Evolutionary conservation across 805 yeast species (phyloP).

Genomic region (Yarrowia sp.): DNA sequence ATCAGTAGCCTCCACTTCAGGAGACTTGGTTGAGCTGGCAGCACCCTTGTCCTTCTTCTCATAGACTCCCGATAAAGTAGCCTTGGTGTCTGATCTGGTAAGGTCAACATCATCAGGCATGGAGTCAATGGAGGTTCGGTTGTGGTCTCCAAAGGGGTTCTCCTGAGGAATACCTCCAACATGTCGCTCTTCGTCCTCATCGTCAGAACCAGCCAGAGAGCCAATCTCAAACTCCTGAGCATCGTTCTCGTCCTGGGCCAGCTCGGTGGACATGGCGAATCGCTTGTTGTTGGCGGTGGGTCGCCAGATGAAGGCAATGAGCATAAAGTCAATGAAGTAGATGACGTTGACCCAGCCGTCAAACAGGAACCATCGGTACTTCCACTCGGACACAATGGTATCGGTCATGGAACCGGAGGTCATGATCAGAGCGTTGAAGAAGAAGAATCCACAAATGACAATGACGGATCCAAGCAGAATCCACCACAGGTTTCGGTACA

Average conservation of each 20-base stretch:
- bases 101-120: constrained; percentile 16
- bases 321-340: constrained; percentile 77
- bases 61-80: constrained; percentile 9
- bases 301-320: constrained; percentile 91
- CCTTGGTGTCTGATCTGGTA: constrained; percentile 20
- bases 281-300: constrained; percentile 94
- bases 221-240: constrained; percentile 67
- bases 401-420: constrained; percentile 73
- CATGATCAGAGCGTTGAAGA: constrained; percentile 64
- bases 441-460: constrained; percentile 65
- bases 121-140: constrained; percentile 10
- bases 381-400: constrained; percentile 86
- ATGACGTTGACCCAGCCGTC: constrained; percentile 96
- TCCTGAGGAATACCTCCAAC: constrained; percentile 16
- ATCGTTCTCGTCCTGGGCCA: constrained; percentile 68
- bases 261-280: constrained; percentile 90
- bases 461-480: constrained; percentile 67
- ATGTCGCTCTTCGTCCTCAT: constrained; percentile 38
- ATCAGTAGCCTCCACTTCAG: constrained; percentile 3
- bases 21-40: neutral
- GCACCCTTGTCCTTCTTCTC: constrained; percentile 22
- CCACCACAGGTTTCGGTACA: constrained; percentile 77
- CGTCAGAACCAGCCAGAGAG: constrained; percentile 46
- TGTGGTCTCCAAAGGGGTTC: constrained; percentile 24
- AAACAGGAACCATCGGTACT: constrained; percentile 77